Evolutionary conservation across 1,139 yeast species (phyloP), one percentile per base, ranked within the genome.

Genomic region (Tardiomyces depauwii): DNA sequence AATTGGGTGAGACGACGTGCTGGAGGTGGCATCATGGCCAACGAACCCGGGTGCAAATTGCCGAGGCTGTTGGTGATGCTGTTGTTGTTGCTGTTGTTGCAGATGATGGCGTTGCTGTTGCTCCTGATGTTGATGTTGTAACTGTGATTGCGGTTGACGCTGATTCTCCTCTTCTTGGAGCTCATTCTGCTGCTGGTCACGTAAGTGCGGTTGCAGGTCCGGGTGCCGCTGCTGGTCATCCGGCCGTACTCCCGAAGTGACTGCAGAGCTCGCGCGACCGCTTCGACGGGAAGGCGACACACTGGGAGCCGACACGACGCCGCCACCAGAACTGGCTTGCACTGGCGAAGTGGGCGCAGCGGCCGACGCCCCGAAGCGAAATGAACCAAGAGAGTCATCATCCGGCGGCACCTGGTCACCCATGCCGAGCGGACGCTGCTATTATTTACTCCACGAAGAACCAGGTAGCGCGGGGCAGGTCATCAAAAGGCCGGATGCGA

Each of bases 61-160:
- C 7, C 25, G 4, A 3, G 36, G 16, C 10, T 30, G 36, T 42
- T 44, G 53, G 44, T 42, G 56, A 42, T 41, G 59, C 44, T 40
- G 57, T 46, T 50, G 56, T 45, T 56, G 58, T 42, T 56, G 57
- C 43, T 55, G 59, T 43, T 51, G 52, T 48, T 60, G 58, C 56
- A 62, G 66, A 49, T 68, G 69, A 5, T 4, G 36, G 3, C 5
- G 36, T 13, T 4, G 36, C 11, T 3, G 36, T 30, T 5, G 16
- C 11, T 11, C 10, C 36, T 30, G 36, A 14, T 30, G 36, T 14
- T 30, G 36, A 4, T 30, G 36, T 5, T 30, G 36, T 30, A 11
- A 13, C 10, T 12, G 16, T 30, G 30, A 27, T 27, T 10, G 11
- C n/a, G n/a, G n/a, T n/a, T n/a, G n/a, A n/a, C n/a, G n/a, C n/a